Conservation (phyloP, 1,139 yeast genomes). For the Cylindricascospora bacillispora region DNA sequence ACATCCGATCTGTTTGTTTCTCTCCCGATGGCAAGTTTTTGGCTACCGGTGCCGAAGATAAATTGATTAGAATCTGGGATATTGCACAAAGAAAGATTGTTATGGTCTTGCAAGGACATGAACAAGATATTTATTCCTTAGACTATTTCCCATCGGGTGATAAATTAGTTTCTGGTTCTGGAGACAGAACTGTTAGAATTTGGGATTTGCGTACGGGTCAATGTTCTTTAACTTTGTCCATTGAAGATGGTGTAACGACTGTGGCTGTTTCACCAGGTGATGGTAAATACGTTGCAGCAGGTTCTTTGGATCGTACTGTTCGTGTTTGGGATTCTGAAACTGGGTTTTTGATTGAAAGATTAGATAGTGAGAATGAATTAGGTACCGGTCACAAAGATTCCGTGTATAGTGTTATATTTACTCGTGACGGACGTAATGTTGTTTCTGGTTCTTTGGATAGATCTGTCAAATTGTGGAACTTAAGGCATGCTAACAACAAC, state of each 20-base stretch:
- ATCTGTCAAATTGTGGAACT: constrained; percentile 92
- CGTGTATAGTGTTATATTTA: constrained; percentile 88
- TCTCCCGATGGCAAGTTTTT: constrained; percentile 92
- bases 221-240: constrained; percentile 76
- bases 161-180: constrained; percentile 89
- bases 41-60: constrained; percentile 98
- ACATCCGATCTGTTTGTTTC: constrained; percentile 90
- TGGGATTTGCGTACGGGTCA: constrained; percentile 94
- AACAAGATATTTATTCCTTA: constrained; percentile 91
- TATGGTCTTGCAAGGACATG: constrained; percentile 86
- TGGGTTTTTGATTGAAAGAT: constrained; percentile 83
- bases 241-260: constrained; percentile 96
- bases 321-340: constrained; percentile 96
- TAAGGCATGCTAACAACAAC: constrained; percentile 36
- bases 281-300: constrained; percentile 90
- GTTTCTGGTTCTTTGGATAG: constrained; percentile 93
- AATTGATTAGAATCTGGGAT: constrained; percentile 94
- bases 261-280: constrained; percentile 89
- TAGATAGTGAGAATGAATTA: constrained; percentile 76
- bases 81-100: constrained; percentile 76
- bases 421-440: constrained; percentile 83
- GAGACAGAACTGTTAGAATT: constrained; percentile 90
- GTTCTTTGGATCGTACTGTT: constrained; percentile 88
- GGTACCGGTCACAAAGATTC: constrained; percentile 96
- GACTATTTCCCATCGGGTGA: constrained; percentile 95